phyloP scores from a whole-genome alignment of 1,139 yeast genomes.

The Yamadazyma dendronema region DNA sequence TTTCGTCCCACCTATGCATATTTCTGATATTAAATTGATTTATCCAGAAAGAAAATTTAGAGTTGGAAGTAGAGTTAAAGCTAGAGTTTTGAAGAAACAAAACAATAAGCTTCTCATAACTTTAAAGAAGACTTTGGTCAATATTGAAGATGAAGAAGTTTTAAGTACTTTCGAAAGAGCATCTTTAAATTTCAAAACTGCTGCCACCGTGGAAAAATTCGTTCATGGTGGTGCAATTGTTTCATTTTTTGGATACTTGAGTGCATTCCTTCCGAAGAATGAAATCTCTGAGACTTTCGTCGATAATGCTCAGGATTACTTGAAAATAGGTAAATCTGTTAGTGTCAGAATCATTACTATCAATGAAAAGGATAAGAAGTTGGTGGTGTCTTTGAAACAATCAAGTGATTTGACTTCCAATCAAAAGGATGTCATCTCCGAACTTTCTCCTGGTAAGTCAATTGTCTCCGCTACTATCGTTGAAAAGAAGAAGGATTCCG shows the following conservation, averaged over 20 bases:
- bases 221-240: slow-evolving; percentile 79
- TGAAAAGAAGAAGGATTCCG: slow-evolving; percentile 73
- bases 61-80: slow-evolving; percentile 75
- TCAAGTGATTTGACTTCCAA: slow-evolving; percentile 50
- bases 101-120: slow-evolving; percentile 57
- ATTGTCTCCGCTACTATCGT: slow-evolving; percentile 61
- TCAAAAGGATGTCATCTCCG: slow-evolving; percentile 49
- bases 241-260: slow-evolving; percentile 74
- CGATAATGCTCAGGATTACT: slow-evolving; percentile 70
- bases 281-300: slow-evolving; percentile 92
- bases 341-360: slow-evolving; percentile 62
- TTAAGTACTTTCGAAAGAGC: slow-evolving; percentile 52
- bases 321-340: slow-evolving; percentile 84
- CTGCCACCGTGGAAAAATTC: slow-evolving; percentile 74
- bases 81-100: slow-evolving; percentile 52
- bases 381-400: slow-evolving; percentile 73
- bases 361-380: slow-evolving; percentile 52
- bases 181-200: slow-evolving; percentile 57
- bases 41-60: slow-evolving; percentile 93
- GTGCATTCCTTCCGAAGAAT: slow-evolving; percentile 78
- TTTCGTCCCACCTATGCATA: slow-evolving; percentile 69
- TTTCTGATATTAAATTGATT: slow-evolving; percentile 79
- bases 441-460: slow-evolving; percentile 60
- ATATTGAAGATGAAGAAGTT: slow-evolving; percentile 60
- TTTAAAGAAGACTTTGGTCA: slow-evolving; percentile 78